Conservation (phyloP, 768 basidiomycete genomes). For the Phlebiopsis gigantea region DNA sequence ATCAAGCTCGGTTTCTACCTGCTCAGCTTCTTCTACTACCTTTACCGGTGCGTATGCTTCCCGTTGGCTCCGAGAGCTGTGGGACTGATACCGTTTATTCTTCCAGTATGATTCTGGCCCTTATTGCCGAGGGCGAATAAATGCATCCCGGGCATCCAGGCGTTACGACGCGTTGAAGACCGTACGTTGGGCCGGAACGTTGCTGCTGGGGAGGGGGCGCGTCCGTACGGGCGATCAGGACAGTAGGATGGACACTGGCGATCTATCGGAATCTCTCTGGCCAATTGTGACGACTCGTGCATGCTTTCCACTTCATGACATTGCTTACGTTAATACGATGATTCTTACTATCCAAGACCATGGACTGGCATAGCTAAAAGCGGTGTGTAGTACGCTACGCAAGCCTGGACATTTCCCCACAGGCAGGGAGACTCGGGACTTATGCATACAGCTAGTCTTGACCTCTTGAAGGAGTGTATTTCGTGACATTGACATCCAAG, state of each 20-base stretch:
- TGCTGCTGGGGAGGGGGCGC: no score
- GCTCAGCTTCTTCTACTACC: conserved; percentile 88
- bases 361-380: no score
- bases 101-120: conserved; percentile 47
- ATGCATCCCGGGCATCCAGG: background rate
- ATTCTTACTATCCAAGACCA: background rate
- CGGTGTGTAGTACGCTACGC: no score
- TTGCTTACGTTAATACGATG: background rate
- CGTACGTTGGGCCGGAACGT: no score
- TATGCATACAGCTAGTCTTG: no score
- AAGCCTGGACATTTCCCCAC: no score
- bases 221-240: no score
- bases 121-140: conserved; percentile 41
- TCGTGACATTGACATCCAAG: background rate
- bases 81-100: background rate
- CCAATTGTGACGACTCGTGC: background rate
- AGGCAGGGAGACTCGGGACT: no score
- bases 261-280: conserved; percentile 3
- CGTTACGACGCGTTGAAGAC: no score
- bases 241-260: background rate
- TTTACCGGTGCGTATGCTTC: conserved; percentile 64
- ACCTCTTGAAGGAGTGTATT: no score
- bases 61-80: background rate
- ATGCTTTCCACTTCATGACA: background rate
- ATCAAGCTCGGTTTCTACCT: conserved; percentile 93